Percentiles rank a stretch among this genome's conserved stretches.
phyloP scores from a whole-genome alignment of 345 rosid genomes.

The Psidium guajava region DNA sequence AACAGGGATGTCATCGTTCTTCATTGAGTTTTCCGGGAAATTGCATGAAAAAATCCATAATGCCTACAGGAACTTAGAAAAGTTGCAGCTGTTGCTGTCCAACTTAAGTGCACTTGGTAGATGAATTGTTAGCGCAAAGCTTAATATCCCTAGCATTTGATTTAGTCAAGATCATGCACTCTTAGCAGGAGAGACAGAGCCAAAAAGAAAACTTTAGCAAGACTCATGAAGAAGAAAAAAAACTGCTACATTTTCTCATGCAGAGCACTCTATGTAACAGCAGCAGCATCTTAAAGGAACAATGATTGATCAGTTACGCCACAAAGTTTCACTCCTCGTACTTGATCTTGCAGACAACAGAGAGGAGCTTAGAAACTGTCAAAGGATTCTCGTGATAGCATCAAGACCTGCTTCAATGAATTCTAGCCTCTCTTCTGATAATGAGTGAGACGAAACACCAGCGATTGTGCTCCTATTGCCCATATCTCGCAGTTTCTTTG shows the following conservation, averaged over 20 bases:
- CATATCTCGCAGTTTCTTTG: constrained; percentile 52
- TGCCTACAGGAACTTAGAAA: neutral
- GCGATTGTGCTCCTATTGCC: constrained; percentile 54
- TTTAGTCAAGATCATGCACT: neutral
- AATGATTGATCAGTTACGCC: neutral
- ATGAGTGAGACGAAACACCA: constrained; percentile 44
- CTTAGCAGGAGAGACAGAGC: neutral
- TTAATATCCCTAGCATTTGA: neutral
- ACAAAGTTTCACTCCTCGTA: neutral
- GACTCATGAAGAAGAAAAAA: neutral
- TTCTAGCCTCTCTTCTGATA: constrained; percentile 32
- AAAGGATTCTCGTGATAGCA: constrained; percentile 81
- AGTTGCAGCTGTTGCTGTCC: neutral
- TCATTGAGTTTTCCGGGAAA: neutral
- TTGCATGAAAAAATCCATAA: neutral
- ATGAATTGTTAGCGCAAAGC: neutral
- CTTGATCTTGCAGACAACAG: constrained; percentile 32
- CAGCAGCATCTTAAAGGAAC: neutral
- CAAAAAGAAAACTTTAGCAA: neutral
- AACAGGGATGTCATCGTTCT: neutral
- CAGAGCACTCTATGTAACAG: neutral
- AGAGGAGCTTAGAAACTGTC: constrained; percentile 44
- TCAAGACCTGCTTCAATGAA: constrained; percentile 75
- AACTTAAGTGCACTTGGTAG: neutral
- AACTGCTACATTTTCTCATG: neutral